phyloP scores from a whole-genome alignment of 169 alveolate genomes.

The Eimeria praecox region DNA sequence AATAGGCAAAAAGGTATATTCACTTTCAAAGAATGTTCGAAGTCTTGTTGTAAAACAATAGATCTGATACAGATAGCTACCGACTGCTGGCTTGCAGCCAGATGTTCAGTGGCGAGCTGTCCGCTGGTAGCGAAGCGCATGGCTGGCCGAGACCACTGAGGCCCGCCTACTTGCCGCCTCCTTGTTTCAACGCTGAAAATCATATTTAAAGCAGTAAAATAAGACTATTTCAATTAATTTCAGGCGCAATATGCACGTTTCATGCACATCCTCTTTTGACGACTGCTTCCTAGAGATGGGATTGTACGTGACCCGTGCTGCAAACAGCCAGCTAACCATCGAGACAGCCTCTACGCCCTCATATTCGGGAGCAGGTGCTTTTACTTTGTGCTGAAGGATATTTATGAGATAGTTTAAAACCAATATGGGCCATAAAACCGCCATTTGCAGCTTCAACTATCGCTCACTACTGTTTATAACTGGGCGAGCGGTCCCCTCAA shows the following conservation, averaged over 20 bases:
- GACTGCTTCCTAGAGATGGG: background rate
- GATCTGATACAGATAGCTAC: background rate
- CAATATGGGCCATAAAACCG: background rate
- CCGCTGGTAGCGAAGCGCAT: background rate
- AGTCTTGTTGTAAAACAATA: background rate
- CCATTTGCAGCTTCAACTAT: background rate
- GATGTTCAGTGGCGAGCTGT: background rate
- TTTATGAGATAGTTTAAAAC: background rate
- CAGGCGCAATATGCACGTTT: background rate
- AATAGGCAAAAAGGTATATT: background rate
- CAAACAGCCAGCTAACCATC: background rate
- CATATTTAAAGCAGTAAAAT: background rate
- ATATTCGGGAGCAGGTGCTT: background rate
- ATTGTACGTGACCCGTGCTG: background rate
- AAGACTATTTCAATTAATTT: background rate
- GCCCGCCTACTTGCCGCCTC: background rate
- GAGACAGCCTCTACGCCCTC: background rate
- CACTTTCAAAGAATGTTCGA: background rate
- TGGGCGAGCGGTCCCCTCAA: background rate
- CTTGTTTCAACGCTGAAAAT: background rate
- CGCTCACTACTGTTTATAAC: background rate
- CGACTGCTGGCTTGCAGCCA: background rate
- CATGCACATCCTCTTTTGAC: background rate
- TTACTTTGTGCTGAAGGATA: background rate
- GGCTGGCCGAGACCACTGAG: background rate